Evolutionary conservation across 2,329 filamentous ascomycete species (phyloP).

Genomic region (Coleophoma cylindrospora): DNA sequence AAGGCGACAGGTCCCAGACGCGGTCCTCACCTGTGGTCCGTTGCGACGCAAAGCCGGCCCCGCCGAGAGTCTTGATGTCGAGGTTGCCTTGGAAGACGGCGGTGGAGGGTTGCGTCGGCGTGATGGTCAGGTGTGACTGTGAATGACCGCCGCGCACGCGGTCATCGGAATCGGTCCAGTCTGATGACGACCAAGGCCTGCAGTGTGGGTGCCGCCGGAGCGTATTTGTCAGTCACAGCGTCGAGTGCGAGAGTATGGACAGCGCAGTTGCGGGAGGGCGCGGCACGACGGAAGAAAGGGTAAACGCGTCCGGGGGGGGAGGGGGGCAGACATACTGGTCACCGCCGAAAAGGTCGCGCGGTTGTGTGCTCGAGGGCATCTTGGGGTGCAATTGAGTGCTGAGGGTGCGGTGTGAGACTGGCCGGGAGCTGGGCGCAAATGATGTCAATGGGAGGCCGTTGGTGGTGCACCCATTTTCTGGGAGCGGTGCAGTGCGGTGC

Average conservation of each 20-base stretch:
- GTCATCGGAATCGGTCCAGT: slow-evolving; percentile 71
- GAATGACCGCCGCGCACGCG: slow-evolving; percentile 72
- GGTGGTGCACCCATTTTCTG: no score
- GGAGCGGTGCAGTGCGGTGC: no score
- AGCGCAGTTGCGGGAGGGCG: background rate
- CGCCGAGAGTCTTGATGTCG: slow-evolving; percentile 70
- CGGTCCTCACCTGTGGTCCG: slow-evolving; percentile 53
- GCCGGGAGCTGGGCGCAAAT: no score
- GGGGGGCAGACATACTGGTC: background rate
- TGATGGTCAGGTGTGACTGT: slow-evolving; percentile 41
- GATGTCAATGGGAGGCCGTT: no score
- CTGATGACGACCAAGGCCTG: slow-evolving; percentile 51
- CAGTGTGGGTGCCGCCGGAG: slow-evolving; percentile 1
- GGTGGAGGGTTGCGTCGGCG: slow-evolving; percentile 18
- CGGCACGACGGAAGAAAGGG: background rate
- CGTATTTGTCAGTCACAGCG: background rate
- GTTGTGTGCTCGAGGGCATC: no score
- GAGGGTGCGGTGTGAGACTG: no score
- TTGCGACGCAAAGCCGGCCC: slow-evolving; percentile 79
- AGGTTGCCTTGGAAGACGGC: slow-evolving; percentile 62
- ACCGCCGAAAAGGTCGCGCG: background rate
- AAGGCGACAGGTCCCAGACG: slow-evolving; percentile 58
- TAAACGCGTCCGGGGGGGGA: background rate
- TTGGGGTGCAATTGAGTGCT: no score
- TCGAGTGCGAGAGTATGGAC: background rate